These are phyloP conservation scores for Phytophthora tentaculata DNA, from an alignment of 352 stramenopile genomes.

Conservation along the genomic window DNA sequence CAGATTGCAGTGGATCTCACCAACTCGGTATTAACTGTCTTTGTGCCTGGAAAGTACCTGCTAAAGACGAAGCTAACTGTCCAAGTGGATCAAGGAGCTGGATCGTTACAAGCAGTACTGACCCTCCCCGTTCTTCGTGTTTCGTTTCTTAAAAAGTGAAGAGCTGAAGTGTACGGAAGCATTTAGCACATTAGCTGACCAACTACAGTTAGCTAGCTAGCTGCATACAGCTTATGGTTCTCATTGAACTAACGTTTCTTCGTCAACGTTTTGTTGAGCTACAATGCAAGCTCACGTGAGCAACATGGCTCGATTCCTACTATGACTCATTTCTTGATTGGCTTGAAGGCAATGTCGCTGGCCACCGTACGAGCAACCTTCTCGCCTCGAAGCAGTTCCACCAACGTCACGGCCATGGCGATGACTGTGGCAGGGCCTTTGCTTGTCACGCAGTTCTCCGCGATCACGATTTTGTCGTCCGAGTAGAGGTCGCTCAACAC, in stretches of 20 bases:
- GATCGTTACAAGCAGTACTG: slow-evolving; percentile 27
- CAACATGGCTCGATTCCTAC: too few relatives aligned
- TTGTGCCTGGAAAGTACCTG: slow-evolving; percentile 61
- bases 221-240: background rate
- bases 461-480: slow-evolving; percentile 58
- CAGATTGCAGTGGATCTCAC: slow-evolving; percentile 57
- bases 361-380: slow-evolving; percentile 38
- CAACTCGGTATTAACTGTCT: slow-evolving; percentile 50
- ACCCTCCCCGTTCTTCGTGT: slow-evolving; percentile 39
- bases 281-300: too few relatives aligned
- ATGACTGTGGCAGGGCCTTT: slow-evolving; percentile 66
- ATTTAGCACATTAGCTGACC: too few relatives aligned
- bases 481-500: slow-evolving; percentile 57
- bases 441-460: slow-evolving; percentile 72
- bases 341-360: slow-evolving; percentile 38
- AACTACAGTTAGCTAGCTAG: background rate
- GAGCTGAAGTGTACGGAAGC: too few relatives aligned
- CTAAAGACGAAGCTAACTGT: slow-evolving; percentile 62
- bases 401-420: slow-evolving; percentile 56
- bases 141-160: slow-evolving; percentile 26
- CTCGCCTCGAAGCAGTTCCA: slow-evolving; percentile 66
- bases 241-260: background rate
- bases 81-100: slow-evolving; percentile 33
- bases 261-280: too few relatives aligned
- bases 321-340: slow-evolving; percentile 22